Percentiles rank a stretch among this genome's conserved stretches.
These are phyloP conservation scores for Berberis vulgaris DNA, from an alignment of 164 flowering plant species.

Conservation along the genomic window DNA sequence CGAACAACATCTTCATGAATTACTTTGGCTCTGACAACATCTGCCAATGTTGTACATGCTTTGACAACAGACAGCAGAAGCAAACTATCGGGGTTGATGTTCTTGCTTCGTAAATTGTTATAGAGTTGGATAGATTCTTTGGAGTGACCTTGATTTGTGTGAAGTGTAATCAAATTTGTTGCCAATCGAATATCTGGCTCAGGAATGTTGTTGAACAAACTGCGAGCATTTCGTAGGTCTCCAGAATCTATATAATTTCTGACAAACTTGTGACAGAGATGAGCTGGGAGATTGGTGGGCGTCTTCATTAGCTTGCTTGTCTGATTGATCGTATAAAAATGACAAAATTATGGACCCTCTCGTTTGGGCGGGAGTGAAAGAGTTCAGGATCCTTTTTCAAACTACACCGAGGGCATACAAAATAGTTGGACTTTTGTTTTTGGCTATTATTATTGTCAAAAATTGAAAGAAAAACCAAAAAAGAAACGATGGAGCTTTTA, in stretches of 20 bases:
- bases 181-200: slow-evolving; percentile 35
- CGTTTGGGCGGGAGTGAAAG: too few species aligned
- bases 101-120: slow-evolving; percentile 8
- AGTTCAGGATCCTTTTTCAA: too few species aligned
- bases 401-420: too few species aligned
- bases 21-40: slow-evolving; percentile 29
- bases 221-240: slow-evolving; percentile 35
- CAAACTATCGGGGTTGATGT: slow-evolving; percentile 30
- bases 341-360: too few species aligned
- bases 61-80: slow-evolving; percentile 33
- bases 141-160: slow-evolving; percentile 33
- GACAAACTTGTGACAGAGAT: slow-evolving; percentile 21
- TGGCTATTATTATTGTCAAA: too few species aligned
- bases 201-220: slow-evolving; percentile 43
- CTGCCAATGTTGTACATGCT: slow-evolving; percentile 36
- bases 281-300: slow-evolving; percentile 22
- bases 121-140: slow-evolving; percentile 34
- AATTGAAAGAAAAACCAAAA: too few species aligned
- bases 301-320: slow-evolving; percentile 17
- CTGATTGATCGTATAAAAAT: too few species aligned
- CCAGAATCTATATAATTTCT: slow-evolving; percentile 21
- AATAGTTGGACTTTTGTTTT: too few species aligned
- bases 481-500: too few species aligned
- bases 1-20: slow-evolving; percentile 35
- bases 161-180: slow-evolving; percentile 37